Percentiles rank a stretch among this genome's conserved stretches.
Conservation (phyloP, 345 rosid genomes). For the Populus pruinosa region DNA sequence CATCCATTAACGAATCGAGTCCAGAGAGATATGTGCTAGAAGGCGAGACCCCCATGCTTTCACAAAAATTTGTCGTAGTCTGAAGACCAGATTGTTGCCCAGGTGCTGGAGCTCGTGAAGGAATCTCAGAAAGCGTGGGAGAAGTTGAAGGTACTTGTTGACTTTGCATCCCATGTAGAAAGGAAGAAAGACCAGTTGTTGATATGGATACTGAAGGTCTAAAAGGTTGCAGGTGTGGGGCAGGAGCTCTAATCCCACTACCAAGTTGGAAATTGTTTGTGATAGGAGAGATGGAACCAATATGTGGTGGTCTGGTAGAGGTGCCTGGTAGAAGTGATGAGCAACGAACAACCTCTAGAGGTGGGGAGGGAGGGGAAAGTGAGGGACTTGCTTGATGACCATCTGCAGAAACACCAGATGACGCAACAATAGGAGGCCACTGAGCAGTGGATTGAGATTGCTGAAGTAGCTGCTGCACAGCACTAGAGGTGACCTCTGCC, state of each 20-base stretch:
- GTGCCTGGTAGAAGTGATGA: conserved; percentile 14
- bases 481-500: conserved; percentile 37
- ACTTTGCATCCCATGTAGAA: conserved; percentile 6
- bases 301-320: conserved; percentile 31
- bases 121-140: conserved; percentile 9
- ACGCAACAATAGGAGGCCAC: conserved; percentile 11
- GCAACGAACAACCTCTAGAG: conserved; percentile 16
- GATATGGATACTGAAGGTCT: conserved; percentile 30
- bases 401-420: conserved; percentile 14
- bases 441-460: conserved; percentile 24
- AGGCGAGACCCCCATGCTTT: conserved; percentile 5
- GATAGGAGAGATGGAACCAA: conserved; percentile 30
- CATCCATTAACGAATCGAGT: conserved; percentile 19
- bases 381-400: neutral
- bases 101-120: conserved; percentile 11
- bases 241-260: conserved; percentile 44
- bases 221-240: conserved; percentile 49
- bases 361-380: conserved; percentile 12
- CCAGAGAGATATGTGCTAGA: conserved; percentile 15
- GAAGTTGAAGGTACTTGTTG: conserved; percentile 15
- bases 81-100: conserved; percentile 14
- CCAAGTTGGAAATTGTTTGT: conserved; percentile 25
- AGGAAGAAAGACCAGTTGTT: conserved; percentile 15
- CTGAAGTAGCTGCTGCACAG: conserved; percentile 33
- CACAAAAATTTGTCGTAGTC: neutral